Percentiles rank a stretch among this genome's conserved stretches.
phyloP scores from a whole-genome alignment of 306 rosid species.

The Trifolium dubium region DNA sequence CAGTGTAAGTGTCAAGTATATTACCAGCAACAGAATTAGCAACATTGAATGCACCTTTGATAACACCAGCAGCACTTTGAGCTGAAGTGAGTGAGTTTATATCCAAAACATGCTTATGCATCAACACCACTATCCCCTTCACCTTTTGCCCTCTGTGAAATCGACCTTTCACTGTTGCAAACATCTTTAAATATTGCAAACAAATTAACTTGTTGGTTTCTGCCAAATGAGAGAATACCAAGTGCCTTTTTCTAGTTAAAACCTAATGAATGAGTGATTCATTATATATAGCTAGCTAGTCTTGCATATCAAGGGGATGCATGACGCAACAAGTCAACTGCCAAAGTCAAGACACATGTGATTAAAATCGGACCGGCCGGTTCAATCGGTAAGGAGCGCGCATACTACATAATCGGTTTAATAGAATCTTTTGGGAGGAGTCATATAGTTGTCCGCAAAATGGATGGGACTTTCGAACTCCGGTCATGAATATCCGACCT shows the following conservation, averaged over 20 bases:
- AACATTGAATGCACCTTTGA: background rate
- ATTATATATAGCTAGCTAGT: too few species aligned
- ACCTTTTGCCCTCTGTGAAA: background rate
- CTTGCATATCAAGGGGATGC: background rate
- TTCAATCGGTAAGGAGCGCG: background rate
- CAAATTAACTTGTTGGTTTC: background rate
- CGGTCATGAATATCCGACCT: too few species aligned
- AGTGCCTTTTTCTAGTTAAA: background rate
- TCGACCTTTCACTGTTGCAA: background rate
- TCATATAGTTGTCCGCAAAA: too few species aligned
- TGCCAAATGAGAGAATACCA: background rate
- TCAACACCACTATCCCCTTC: conserved; percentile 6
- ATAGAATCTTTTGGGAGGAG: too few species aligned
- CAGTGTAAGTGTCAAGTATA: background rate
- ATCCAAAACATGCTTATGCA: conserved; percentile 6
- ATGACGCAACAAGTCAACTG: background rate
- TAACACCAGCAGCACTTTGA: background rate
- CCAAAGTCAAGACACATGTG: background rate
- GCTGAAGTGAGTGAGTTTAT: background rate
- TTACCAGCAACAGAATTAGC: too few species aligned
- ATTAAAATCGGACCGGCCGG: background rate
- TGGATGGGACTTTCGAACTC: too few species aligned
- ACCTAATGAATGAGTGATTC: too few species aligned
- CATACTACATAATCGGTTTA: too few species aligned
- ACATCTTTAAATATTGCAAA: background rate